Evolutionary conservation across 495 filamentous ascomycete species (phyloP).

Genomic region (Tetracladium marchalianum): DNA sequence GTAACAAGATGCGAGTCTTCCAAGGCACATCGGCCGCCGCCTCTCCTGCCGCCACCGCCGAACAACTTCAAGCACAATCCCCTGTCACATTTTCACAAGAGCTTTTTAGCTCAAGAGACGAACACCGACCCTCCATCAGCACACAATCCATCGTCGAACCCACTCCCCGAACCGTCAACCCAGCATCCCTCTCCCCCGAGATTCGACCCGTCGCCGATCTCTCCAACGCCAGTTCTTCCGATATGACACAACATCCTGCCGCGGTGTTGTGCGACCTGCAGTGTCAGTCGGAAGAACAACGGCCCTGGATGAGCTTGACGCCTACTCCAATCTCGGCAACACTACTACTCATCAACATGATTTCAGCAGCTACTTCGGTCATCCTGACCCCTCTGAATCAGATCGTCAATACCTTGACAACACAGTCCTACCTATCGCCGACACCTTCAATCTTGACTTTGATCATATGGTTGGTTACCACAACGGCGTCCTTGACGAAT

Average conservation of each 20-base stretch:
- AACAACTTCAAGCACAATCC: conserved; percentile 23
- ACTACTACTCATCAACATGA: conserved; percentile 56
- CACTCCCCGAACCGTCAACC: conserved; percentile 35
- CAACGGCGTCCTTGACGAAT: conserved; percentile 42
- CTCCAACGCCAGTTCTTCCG: conserved; percentile 55
- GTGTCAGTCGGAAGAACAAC: conserved; percentile 75
- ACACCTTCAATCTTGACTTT: conserved; percentile 61
- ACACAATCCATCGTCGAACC: conserved; percentile 28
- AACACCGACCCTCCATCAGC: conserved; percentile 13
- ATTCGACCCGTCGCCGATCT: conserved; percentile 35
- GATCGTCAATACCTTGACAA: conserved; percentile 70
- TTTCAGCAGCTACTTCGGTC: conserved; percentile 58
- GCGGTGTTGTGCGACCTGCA: conserved; percentile 99
- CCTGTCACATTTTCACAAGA: conserved; percentile 42
- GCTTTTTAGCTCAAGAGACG: conserved; percentile 37
- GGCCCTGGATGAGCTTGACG: conserved; percentile 47
- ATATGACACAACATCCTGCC: conserved; percentile 99
- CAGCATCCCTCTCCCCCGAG: conserved; percentile 41
- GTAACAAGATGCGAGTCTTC: conserved; percentile 29
- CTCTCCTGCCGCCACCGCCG: conserved; percentile 22
- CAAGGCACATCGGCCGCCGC: conserved; percentile 14
- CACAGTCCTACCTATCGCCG: conserved; percentile 60
- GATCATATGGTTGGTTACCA: conserved; percentile 80
- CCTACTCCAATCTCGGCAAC: conserved; percentile 40
- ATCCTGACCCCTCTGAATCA: conserved; percentile 58